These are phyloP conservation scores for Dothideomycetes sp. DNA, from an alignment of 2,329 filamentous ascomycete genomes.

Conservation along the genomic window DNA sequence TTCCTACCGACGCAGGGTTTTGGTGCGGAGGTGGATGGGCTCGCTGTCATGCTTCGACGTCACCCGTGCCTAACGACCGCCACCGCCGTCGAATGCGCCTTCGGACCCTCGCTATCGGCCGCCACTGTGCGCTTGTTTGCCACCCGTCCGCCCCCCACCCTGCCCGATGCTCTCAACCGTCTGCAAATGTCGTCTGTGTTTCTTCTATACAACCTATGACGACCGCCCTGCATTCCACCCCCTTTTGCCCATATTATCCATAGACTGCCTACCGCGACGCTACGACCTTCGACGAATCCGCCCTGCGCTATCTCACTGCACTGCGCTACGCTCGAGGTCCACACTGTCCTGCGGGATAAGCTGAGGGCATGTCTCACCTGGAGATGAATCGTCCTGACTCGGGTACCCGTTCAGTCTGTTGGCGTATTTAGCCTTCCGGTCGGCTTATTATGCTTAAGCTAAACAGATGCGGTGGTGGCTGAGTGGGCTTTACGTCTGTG, in stretches of 20 bases:
- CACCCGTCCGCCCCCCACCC: background rate
- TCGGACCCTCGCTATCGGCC: background rate
- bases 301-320: no score
- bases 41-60: background rate
- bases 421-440: background rate
- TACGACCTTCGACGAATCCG: no score
- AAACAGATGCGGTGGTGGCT: background rate
- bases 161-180: background rate
- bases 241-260: background rate
- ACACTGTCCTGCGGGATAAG: background rate
- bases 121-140: background rate
- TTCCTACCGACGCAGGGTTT: background rate
- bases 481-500: background rate
- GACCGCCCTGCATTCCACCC: background rate
- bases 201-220: background rate
- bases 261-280: no score
- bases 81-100: background rate
- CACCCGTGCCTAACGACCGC: background rate
- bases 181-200: background rate
- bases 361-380: background rate
- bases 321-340: background rate
- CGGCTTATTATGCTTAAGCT: background rate
- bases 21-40: background rate
- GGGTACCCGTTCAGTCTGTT: background rate
- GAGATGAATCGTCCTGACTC: background rate